A percentile compares a stretch with the other conserved stretches of the same genome.
phyloP scores from a whole-genome alignment of 2,329 filamentous ascomycete genomes.

The Colletotrichum limetticola region DNA sequence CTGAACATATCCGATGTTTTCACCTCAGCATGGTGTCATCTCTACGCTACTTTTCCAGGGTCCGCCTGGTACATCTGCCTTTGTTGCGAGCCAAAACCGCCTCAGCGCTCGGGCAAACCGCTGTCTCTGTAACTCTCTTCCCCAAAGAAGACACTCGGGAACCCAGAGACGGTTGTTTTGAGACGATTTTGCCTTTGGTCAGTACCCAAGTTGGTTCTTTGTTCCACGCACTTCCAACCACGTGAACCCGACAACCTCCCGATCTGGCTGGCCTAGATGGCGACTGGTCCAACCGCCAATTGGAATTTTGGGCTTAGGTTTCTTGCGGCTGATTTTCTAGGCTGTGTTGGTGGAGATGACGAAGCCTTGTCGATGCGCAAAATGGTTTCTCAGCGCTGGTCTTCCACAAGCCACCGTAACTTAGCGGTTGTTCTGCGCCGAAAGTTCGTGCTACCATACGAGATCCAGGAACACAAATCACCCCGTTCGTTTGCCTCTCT shows the following conservation, averaged over 20 bases:
- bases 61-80: slow-evolving; percentile 17
- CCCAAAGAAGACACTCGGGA: background rate
- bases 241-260: slow-evolving; percentile 10
- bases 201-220: background rate
- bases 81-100: slow-evolving; percentile 2
- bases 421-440: background rate
- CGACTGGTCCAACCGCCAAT: background rate
- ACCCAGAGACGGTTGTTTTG: background rate
- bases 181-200: background rate
- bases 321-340: background rate
- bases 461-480: background rate
- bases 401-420: slow-evolving; percentile 1
- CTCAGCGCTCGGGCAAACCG: slow-evolving; percentile 3
- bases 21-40: slow-evolving; percentile 23
- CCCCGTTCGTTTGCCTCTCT: background rate
- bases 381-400: background rate
- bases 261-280: background rate
- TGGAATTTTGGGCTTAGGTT: background rate
- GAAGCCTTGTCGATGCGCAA: slow-evolving; percentile 2
- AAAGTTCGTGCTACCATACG: background rate
- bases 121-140: slow-evolving; percentile 20
- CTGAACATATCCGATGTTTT: slow-evolving; percentile 17
- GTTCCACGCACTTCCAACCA: background rate
- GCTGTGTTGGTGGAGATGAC: slow-evolving; percentile 8
- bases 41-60: slow-evolving; percentile 3